Base-by-base conservation (phyloP, 208 protist genomes). In the Leptomonas pyrrhocoris region DNA sequence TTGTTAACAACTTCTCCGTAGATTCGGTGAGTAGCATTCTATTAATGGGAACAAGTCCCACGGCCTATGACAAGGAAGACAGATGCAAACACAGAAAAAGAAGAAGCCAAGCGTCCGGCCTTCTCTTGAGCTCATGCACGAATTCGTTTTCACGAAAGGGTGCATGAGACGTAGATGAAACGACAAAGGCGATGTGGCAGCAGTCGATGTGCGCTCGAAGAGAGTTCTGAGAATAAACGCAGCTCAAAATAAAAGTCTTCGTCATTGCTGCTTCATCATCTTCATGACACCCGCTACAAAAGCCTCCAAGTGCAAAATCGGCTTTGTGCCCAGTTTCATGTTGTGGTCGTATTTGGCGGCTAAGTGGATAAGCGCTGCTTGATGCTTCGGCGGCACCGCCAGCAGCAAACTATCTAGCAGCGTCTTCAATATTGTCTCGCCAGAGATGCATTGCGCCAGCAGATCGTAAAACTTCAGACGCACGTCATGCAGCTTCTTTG, bases 281-380 rank as follows among this genome's bases (percentile, higher is more conserved):
- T 87, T 78, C 93, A 97, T 97, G 8, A 94, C 88, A 23, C 78
- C 80, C 0, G 93, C 89, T 11, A 97, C 77, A 77, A 99, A 99
- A 0, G 99, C 99, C 79, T 99, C 99, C 12, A 99, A 73, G 78
- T 99, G 99, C 43, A 99, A 94, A 55, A 99, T 99, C 31, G 96
- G 86, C 80, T 99, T 99, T 7, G 89, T 92, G 23, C 99, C 99
- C 0, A 94, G 75, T 74, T 98, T 97, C 80, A 99, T 95, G 59
- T 98, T 93, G 73, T 99, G 97, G 63, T 99, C 98, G 83, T 98
- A 99, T 73, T 88, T 83, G 16, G 98, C 96, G 0, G 98, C 97
- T 31, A 92, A 84, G 31, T 92, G 73, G n/a, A 98, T 82, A 0
- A 98, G 57, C n/a, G 94, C 77, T 23, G 57, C 60, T 53, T 97